Conservation (phyloP, 2,329 filamentous ascomycete genomes). For the Triangularia setosa region DNA sequence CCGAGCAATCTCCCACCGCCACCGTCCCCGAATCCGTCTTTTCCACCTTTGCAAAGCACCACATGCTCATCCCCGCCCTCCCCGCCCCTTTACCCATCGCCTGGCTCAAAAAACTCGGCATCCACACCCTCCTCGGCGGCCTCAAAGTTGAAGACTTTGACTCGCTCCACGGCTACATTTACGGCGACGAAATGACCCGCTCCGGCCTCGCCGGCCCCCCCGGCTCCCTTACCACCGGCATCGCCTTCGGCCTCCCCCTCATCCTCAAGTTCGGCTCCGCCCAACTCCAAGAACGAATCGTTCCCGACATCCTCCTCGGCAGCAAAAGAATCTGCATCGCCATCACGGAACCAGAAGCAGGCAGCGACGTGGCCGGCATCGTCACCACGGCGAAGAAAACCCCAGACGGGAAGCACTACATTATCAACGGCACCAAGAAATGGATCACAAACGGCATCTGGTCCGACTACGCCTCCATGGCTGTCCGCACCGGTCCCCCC, state of each 20-base stretch:
- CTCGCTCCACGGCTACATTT: constrained; percentile 67
- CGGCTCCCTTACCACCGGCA: constrained; percentile 64
- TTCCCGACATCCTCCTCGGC: constrained; percentile 65
- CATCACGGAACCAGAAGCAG: constrained; percentile 73
- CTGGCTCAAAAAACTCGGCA: constrained; percentile 63
- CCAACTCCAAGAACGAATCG: constrained; percentile 59
- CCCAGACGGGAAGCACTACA: constrained; percentile 61
- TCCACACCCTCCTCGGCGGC: constrained; percentile 62
- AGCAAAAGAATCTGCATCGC: constrained; percentile 69
- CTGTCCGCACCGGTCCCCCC: constrained; percentile 61
- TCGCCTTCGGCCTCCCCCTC: constrained; percentile 69
- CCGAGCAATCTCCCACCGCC: constrained; percentile 62
- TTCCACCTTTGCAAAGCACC: constrained; percentile 57
- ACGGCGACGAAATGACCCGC: constrained; percentile 65
- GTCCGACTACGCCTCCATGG: constrained; percentile 66
- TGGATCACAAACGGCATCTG: constrained; percentile 76
- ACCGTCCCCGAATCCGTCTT: constrained; percentile 63
- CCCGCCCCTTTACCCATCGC: constrained; percentile 64
- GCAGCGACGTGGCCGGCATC: constrained; percentile 71
- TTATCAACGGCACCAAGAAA: constrained; percentile 74
- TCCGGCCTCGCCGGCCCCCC: constrained; percentile 61
- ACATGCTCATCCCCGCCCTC: constrained; percentile 68
- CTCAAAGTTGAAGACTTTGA: constrained; percentile 71
- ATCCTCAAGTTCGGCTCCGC: constrained; percentile 64
- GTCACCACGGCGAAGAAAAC: constrained; percentile 62